Evolutionary conservation across 2,329 filamentous ascomycete species (phyloP).

Genomic region (Aciculosporium take): DNA sequence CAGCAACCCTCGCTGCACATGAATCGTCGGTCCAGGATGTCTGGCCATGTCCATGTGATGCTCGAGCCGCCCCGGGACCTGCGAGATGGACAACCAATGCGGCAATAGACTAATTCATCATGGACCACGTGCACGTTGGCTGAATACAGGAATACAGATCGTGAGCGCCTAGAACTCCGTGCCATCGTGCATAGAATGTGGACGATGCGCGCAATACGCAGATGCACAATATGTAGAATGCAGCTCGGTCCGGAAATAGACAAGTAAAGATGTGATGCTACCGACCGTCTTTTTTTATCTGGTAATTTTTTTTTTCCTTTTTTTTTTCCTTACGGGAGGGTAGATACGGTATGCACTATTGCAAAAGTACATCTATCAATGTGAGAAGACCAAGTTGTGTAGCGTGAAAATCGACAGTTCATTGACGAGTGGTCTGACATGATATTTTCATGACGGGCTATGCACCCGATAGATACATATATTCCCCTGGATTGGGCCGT

Average conservation of each 20-base stretch:
- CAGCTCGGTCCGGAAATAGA: background rate
- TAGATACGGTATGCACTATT: too few relatives aligned
- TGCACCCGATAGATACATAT: too few relatives aligned
- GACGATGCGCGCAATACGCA: background rate
- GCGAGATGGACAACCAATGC: background rate
- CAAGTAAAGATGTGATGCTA: background rate
- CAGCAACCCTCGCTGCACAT: background rate
- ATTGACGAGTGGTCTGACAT: too few relatives aligned
- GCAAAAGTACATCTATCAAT: too few relatives aligned
- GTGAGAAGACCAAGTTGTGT: too few relatives aligned
- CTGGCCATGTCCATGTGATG: conserved; percentile 2
- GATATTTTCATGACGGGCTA: too few relatives aligned
- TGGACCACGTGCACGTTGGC: conserved; percentile 1
- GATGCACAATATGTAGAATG: too few relatives aligned
- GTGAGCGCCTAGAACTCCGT: background rate
- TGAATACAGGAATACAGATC: background rate
- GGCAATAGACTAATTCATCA: background rate
- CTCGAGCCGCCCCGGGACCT: background rate
- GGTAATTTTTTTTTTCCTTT: too few relatives aligned
- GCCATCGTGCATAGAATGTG: background rate
- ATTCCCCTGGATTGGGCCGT: too few relatives aligned
- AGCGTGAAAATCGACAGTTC: too few relatives aligned
- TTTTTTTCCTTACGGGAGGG: too few relatives aligned
- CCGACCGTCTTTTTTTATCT: background rate
- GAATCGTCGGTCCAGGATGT: background rate